Percentiles rank a stretch among this genome's conserved stretches.
phyloP scores from a whole-genome alignment of 306 rosid species.

The Datisca glomerata region DNA sequence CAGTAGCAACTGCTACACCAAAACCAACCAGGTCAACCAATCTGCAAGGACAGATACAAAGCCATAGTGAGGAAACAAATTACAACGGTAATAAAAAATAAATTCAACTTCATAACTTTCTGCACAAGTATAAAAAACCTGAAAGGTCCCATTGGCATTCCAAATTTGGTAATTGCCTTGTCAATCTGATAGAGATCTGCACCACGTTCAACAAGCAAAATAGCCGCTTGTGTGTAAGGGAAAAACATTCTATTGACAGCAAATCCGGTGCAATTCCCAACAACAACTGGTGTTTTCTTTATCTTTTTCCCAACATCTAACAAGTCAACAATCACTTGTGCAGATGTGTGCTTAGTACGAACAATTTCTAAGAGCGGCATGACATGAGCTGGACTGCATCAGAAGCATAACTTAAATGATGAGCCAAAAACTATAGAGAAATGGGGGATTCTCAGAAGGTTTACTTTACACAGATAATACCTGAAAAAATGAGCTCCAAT shows the following conservation, averaged over 20 bases:
- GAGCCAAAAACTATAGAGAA: slow-evolving; percentile 3
- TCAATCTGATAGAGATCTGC: slow-evolving; percentile 76
- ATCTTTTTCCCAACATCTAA: slow-evolving; percentile 73
- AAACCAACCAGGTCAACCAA: slow-evolving; percentile 87
- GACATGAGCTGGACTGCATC: slow-evolving; percentile 84
- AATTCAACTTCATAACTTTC: slow-evolving; percentile 11
- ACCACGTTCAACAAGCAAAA: slow-evolving; percentile 80
- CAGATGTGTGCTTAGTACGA: slow-evolving; percentile 65
- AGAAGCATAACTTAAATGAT: slow-evolving; percentile 19
- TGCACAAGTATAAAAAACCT: slow-evolving; percentile 35
- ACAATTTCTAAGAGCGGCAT: slow-evolving; percentile 98
- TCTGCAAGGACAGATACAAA: slow-evolving; percentile 27
- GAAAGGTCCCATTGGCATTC: slow-evolving; percentile 99
- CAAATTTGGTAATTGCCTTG: slow-evolving; percentile 49
- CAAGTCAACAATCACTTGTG: slow-evolving; percentile 82
- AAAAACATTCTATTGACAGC: slow-evolving; percentile 93
- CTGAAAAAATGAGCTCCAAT: slow-evolving; percentile 96
- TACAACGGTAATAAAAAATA: neutral
- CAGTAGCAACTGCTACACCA: slow-evolving; percentile 76
- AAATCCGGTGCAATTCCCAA: slow-evolving; percentile 96
- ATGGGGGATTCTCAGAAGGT: neutral
- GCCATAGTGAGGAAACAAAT: slow-evolving; percentile 4
- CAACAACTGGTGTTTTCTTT: slow-evolving; percentile 90
- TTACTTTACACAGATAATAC: slow-evolving; percentile 19
- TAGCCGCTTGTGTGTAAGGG: slow-evolving; percentile 77